Percentiles rank a stretch among this genome's conserved stretches.
These are phyloP conservation scores for Calocera viscosa DNA, from an alignment of 768 basidiomycete genomes.

Conservation along the genomic window DNA sequence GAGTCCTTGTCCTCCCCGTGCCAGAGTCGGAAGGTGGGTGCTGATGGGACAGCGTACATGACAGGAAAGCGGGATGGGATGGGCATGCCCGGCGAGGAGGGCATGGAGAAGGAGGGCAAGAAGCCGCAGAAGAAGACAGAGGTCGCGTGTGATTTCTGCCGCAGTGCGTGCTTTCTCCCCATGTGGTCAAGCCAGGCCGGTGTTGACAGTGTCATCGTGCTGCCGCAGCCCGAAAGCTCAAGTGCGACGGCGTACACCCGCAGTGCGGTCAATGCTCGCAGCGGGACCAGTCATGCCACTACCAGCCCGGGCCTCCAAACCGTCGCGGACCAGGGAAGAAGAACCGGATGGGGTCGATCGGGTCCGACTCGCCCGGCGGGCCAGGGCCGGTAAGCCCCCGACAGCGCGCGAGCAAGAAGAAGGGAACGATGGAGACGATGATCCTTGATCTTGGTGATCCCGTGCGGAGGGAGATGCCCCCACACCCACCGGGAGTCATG, in stretches of 20 bases:
- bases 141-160: conserved; percentile 70
- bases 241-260: conserved; percentile 79
- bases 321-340: conserved; percentile 12
- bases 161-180: conserved; percentile 39
- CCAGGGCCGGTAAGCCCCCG: conserved; percentile 16
- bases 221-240: conserved; percentile 64
- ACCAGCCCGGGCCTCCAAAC: conserved; percentile 37
- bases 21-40: background rate
- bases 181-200: background rate
- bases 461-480: background rate
- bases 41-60: background rate
- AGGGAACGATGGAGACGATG: conserved; percentile 11
- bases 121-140: conserved; percentile 47
- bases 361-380: background rate
- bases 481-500: background rate
- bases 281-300: conserved; percentile 62
- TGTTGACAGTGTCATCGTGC: conserved; percentile 1
- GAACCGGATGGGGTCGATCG: conserved; percentile 17
- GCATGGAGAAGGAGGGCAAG: background rate
- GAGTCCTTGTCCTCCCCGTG: background rate
- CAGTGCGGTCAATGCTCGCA: conserved; percentile 73
- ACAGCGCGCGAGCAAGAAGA: conserved; percentile 19
- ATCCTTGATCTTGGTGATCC: background rate
- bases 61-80: conserved; percentile 5
- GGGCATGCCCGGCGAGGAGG: conserved; percentile 6